phyloP scores from a whole-genome alignment of 192 early-diverging fungal species.

The Lobulomyces angularis region DNA sequence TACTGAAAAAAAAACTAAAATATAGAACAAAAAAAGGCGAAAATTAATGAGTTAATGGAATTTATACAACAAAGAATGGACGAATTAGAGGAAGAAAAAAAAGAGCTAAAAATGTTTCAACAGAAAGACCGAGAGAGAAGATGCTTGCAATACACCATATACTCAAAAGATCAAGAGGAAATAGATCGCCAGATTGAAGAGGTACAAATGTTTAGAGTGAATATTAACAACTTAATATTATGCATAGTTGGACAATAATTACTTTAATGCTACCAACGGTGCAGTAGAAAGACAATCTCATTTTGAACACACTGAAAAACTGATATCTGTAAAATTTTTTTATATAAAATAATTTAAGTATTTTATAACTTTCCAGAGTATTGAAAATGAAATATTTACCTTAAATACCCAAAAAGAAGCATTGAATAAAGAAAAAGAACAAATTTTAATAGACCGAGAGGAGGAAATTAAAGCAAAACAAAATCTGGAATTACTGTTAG shows the following conservation, averaged over 20 bases:
- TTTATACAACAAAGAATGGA: constrained; percentile 78
- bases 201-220: constrained; percentile 20
- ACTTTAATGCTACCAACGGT: constrained; percentile 37
- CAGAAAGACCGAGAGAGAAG: constrained; percentile 72
- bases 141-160: constrained; percentile 87
- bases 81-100: constrained; percentile 88
- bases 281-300: constrained; percentile 46
- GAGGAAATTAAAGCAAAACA: constrained; percentile 64
- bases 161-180: constrained; percentile 75
- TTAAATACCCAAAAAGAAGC: constrained; percentile 12
- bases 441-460: constrained; percentile 55
- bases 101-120: constrained; percentile 82
- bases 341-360: too few relatives aligned
- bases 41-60: constrained; percentile 78
- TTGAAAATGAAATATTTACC: constrained; percentile 11
- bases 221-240: not conserved
- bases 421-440: constrained; percentile 14
- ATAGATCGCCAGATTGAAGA: constrained; percentile 50
- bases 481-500: constrained; percentile 63
- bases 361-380: constrained; percentile 8
- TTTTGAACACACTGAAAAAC: constrained; percentile 36
- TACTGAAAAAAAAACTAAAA: not conserved
- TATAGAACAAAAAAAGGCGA: constrained; percentile 60
- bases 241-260: constrained; percentile 26
- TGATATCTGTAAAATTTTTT: constrained; percentile 28